These are phyloP conservation scores for Viola odorata DNA, from an alignment of 345 rosid genomes.

Conservation along the genomic window DNA sequence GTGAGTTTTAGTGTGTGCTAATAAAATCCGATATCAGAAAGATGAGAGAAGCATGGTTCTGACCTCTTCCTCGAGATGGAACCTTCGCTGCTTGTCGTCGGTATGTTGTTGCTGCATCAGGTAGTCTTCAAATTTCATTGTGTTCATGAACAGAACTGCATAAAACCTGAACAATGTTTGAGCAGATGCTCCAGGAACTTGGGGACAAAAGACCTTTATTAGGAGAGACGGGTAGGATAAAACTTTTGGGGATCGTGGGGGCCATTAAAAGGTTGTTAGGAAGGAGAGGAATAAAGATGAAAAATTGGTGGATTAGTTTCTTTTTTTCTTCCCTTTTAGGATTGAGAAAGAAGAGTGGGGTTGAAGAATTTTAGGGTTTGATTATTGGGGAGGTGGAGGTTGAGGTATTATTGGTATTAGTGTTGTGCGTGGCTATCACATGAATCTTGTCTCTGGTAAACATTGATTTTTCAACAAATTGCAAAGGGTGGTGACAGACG, in stretches of 20 bases:
- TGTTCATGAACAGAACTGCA: constrained; percentile 9
- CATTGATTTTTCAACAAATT: too few species aligned
- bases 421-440: too few species aligned
- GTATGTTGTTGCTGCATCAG: constrained; percentile 49
- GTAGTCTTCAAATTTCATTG: constrained; percentile 76
- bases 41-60: neutral
- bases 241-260: constrained; percentile 34
- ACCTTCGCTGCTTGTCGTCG: constrained; percentile 36
- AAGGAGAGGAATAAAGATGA: neutral
- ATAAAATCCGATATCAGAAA: too few species aligned
- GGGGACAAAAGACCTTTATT: constrained; percentile 1
- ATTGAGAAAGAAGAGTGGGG: neutral
- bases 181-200: neutral
- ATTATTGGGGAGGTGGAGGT: too few species aligned
- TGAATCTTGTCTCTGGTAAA: too few species aligned
- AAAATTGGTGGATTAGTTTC: too few species aligned
- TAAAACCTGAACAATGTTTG: neutral
- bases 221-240: constrained; percentile 2
- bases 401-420: too few species aligned
- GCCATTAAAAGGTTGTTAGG: constrained; percentile 40
- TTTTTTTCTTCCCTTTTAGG: too few species aligned
- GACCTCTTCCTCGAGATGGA: constrained; percentile 51
- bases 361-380: too few species aligned
- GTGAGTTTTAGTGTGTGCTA: too few species aligned
- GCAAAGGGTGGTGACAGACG: too few species aligned